Base-by-base conservation (phyloP, 139 green algal species). In the Tetradesmus obliquus region DNA sequence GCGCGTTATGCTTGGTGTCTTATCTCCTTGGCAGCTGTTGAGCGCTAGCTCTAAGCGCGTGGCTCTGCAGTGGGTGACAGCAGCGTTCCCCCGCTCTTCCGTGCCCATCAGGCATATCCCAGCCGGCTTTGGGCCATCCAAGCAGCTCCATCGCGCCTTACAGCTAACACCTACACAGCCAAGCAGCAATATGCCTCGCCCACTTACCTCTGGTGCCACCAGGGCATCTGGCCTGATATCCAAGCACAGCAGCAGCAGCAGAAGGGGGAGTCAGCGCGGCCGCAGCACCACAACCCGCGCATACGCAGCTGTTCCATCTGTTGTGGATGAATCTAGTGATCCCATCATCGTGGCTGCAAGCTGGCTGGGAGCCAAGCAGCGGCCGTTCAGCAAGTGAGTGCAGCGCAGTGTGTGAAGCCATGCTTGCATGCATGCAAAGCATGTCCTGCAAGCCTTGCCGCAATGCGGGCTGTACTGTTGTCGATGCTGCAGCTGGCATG, bases 381-480 rank as follows among this genome's bases (percentile, higher is more conserved):
- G 90, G 22, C 90, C 90, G 9, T 92, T 92, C 74, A 81, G 55
- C 83, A 92, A 92, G 83, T 91, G 53, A 82, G 88, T 84, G 12
- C 5, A 62, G n/a, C 24, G 54, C 8, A 17, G 24, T 45, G 32
- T 45, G 32, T 45, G 32, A 45, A 45, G 32, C 32, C 32, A 45
- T 45, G 32, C 32, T 45, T 45, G 32, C 32, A 45, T 45, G 32
- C 32, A 45, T 45, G 32, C 32, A 45, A 45, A 45, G 32, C 32
- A 45, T 45, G 32, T 45, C 32, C 32, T 45, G 32, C 32, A 45
- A 45, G 32, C 32, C 32, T 45, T 45, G 32, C 32, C 32, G 32
- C 32, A 45, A 81, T n/a, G 72, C 15, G 72, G 6, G 72, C 17
- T 81, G 72, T 32, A n/a, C 72, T 1, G 72, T 32, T 45, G 32